These are phyloP conservation scores for Amauroascus niger DNA, from an alignment of 2,329 filamentous ascomycete genomes.

Conservation along the genomic window DNA sequence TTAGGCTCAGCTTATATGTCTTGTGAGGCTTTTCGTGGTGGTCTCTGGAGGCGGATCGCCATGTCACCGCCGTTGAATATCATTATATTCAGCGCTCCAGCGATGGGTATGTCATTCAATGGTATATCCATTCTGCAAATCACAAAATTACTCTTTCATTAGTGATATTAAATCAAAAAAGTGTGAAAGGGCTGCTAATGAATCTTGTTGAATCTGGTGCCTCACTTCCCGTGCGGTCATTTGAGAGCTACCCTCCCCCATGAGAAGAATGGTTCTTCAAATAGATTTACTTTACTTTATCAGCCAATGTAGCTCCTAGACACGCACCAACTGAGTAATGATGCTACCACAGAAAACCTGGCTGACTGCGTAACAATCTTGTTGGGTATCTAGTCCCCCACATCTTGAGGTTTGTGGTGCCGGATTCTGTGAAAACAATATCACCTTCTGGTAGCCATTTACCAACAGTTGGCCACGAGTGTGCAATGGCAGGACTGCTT, in stretches of 20 bases:
- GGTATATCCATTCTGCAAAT: conserved; percentile 70
- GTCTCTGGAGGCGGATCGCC: conserved; percentile 36
- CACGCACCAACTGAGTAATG: too few relatives aligned
- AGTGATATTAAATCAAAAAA: not conserved
- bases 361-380: too few relatives aligned
- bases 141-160: conserved; percentile 29
- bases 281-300: too few relatives aligned
- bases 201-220: not conserved
- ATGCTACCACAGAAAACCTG: too few relatives aligned
- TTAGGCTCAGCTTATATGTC: too few relatives aligned
- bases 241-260: not conserved
- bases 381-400: too few relatives aligned
- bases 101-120: conserved; percentile 80
- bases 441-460: not conserved
- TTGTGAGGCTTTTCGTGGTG: too few relatives aligned
- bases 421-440: too few relatives aligned
- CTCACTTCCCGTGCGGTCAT: not conserved
- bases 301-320: too few relatives aligned
- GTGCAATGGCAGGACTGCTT: too few relatives aligned
- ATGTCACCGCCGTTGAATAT: conserved; percentile 63
- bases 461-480: not conserved
- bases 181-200: not conserved
- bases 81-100: conserved; percentile 65
- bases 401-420: too few relatives aligned
- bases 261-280: too few relatives aligned